These are phyloP conservation scores for Saccharomyces hybrid DNA, from an alignment of 1,139 yeast genomes.

Conservation along the genomic window DNA sequence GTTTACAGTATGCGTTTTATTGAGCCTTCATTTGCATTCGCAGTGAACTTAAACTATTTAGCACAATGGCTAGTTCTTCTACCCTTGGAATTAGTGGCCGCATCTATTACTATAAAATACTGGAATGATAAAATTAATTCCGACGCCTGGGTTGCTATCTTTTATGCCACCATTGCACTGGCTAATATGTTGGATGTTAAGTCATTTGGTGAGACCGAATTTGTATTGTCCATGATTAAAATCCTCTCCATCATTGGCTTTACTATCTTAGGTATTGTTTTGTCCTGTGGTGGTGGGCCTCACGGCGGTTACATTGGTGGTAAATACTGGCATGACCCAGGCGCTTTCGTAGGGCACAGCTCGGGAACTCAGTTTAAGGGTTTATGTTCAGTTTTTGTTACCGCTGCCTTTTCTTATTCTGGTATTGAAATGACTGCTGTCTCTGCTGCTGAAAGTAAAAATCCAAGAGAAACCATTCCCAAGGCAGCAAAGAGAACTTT, in stretches of 20 bases:
- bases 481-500: slow-evolving; percentile 69
- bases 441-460: slow-evolving; percentile 78
- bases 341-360: slow-evolving; percentile 51
- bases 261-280: slow-evolving; percentile 59
- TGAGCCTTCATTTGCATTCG: slow-evolving; percentile 68
- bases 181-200: slow-evolving; percentile 51
- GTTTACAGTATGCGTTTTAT: slow-evolving; percentile 58
- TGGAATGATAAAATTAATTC: slow-evolving; percentile 53
- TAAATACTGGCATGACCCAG: slow-evolving; percentile 55
- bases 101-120: slow-evolving; percentile 56
- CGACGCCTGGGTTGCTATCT: slow-evolving; percentile 61
- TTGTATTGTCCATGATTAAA: slow-evolving; percentile 51
- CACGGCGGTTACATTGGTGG: slow-evolving; percentile 54
- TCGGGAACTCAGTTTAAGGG: slow-evolving; percentile 45
- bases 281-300: slow-evolving; percentile 65
- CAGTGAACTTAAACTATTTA: slow-evolving; percentile 65
- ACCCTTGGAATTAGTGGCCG: slow-evolving; percentile 67
- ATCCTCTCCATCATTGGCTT: slow-evolving; percentile 58
- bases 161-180: slow-evolving; percentile 47
- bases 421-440: slow-evolving; percentile 75
- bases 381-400: slow-evolving; percentile 43
- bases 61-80: slow-evolving; percentile 61
- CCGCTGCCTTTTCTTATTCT: slow-evolving; percentile 48
- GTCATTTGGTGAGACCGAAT: slow-evolving; percentile 69
- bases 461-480: slow-evolving; percentile 66